Base-by-base conservation (phyloP, 306 rosid species). In the Argentina anserina region DNA sequence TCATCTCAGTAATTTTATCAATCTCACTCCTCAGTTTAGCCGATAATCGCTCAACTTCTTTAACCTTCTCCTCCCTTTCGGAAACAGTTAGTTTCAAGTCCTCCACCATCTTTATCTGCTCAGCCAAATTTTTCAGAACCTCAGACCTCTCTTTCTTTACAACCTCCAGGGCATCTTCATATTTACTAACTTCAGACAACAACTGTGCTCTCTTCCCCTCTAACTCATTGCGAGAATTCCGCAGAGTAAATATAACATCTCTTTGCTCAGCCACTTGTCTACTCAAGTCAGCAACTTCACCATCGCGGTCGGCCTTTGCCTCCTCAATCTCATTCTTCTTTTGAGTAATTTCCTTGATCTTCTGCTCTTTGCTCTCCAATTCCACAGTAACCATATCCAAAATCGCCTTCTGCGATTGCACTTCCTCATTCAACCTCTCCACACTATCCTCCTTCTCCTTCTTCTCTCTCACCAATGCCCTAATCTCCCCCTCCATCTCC, bases 91-190 rank as follows among this genome's bases (percentile, higher is more conserved):
- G 62, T 73, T 55, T 66, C 79, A 90, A 69, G 10, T 74, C 71
- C 64, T 76, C 82, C 58, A 75, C 87, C n/a, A 77, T 75, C 42
- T 70, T 80, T 67, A 45, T 80, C 88, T 87, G 90, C 79, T 69
- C 88, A 9, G 65, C 74, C 70, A 84, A 83, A 37, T 15, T 74
- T 81, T 74, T 84, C 55, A 63, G 70, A 61, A 67, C 67, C 56
- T 76, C 68, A 10, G 74, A 73, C 74, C 64, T 84, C 72, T 77
- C 81, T 9, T 28, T 55, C 25, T 28, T 55, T 42, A 66, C 80
- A 36, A 39, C 56, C 7, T 77, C 84, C 8, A 84, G 47, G 60
- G 61, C 65, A 52, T 65, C 76, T 17, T 36, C 78, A 70, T 46
- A 39, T 14, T 13, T 65, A 9, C 77, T 10, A 37, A 86, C 80